Base-by-base conservation (phyloP, 805 yeast species). In the Blastobotrys terrestris region DNA sequence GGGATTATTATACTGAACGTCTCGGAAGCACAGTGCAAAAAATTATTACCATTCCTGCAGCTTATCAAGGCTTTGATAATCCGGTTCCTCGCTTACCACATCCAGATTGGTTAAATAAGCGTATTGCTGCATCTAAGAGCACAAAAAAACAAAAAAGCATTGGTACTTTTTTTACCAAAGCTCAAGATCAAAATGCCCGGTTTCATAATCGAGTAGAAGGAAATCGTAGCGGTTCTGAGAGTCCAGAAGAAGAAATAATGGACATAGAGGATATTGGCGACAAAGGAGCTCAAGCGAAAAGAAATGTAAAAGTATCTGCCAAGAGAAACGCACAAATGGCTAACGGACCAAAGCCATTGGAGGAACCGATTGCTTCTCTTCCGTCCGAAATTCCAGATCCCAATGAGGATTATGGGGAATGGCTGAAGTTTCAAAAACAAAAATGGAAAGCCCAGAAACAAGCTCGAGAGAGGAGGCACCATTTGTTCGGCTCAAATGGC, bases 31-130 rank as follows among this genome's bases (percentile, higher is more conserved):
- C 91, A 3, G 83, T 95, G 44, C 97, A 91, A 67, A 94, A 95
- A 69, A 89, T 94, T 61, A 87, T 94, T 60, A 86, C 97, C 0
- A 92, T 94, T 59, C 99, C 99, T 1, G 99, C 99, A 3, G 98
- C 97, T 3, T 73, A 92, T 51, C 99, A 94, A 71, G 81, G 81
- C 50, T 80, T 92, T 15, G 70, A 74, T 13, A 95, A 94, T 63
- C 99, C 99, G 0, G 97, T 95, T 44, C 97, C 97, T 3, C 75
- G 97, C 60, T 92, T 95, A 4, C 79, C 80, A 2, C 97, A 92
- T 63, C 99, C 99, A 0, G 94, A 85, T 31, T 94, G 99, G 99
- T 73, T 94, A 52, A 78, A 76, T 54, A 83, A 77, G 59, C 78
- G 77, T 54, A 81, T 92, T 51, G 75, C 77, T 1, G 71, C 70